Base-by-base conservation (phyloP, 257 asterid genomes). In the Nicotiana obtusifolia region DNA sequence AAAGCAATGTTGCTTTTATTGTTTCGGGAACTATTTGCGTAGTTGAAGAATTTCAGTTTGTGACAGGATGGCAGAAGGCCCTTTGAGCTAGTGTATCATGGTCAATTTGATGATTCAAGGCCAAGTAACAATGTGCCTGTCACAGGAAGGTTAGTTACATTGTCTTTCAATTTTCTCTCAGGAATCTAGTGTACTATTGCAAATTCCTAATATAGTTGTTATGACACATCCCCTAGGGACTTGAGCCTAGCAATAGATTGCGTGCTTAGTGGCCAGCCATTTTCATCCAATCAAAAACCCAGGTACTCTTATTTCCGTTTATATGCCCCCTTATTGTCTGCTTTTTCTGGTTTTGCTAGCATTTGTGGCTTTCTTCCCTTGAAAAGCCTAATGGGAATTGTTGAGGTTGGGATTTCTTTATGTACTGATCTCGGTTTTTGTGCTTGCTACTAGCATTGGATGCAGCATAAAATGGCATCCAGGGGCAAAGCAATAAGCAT, bases 401-500 rank as follows among this genome's bases (percentile, higher is more conserved):
- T 71, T 78, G 41, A 30, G 31, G 1, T 60, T 20, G 20, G 61
- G 61, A 31, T 59, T 59, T 77, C 47, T 64, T 71, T 10, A 22
- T 22, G 52, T 41, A 19, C 82, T 86, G 30, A 71, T 64, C 56
- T 66, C 13, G 13, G 17, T 76, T 19, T 16, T 64, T 26, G 82
- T 81, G 67, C 33, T 82, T 57, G 82, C 66, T 65, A 49, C 83
- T 81, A 94, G 98, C 76, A 90, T 92, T 80, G 97, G 98, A 59
- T 95, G 98, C 95, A 92, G 98, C 82, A 93, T 95, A 84, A 95
- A 95, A 85, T 95, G 98, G 98, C 88, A 90, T 85, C 97, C 98
- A 15, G 83, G 85, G 66, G 84, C 66, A 37, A 80, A 82, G 88
- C 80, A 61, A 41, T 91, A 87, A 88, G n/a, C 33, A 37, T 54